phyloP scores from a whole-genome alignment of 2,329 filamentous ascomycete species.

The Davidsoniella neocaledoniae region DNA sequence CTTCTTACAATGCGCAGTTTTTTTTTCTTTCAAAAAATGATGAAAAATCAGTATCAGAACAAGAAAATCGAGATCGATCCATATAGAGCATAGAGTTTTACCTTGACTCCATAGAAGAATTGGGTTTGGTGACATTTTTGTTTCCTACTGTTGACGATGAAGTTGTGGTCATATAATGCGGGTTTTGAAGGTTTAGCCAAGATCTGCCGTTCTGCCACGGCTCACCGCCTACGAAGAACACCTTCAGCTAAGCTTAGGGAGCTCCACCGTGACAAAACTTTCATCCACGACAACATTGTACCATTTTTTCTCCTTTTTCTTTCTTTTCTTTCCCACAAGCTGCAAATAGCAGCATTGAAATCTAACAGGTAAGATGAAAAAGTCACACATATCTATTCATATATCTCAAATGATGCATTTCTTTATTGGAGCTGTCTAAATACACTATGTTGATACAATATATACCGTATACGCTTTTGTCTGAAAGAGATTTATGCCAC shows the following conservation, averaged over 20 bases:
- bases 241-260: background rate
- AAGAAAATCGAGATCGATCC: too few relatives aligned
- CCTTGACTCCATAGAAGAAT: too few relatives aligned
- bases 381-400: background rate
- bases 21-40: too few relatives aligned
- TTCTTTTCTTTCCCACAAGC: background rate
- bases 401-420: slow-evolving; percentile 13
- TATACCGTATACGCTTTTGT: slow-evolving; percentile 38
- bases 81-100: too few relatives aligned
- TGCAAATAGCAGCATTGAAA: background rate
- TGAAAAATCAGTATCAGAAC: too few relatives aligned
- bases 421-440: slow-evolving; percentile 66
- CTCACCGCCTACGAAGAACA: slow-evolving; percentile 1
- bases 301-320: background rate
- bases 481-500: slow-evolving; percentile 18
- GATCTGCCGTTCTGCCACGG: background rate
- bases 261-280: slow-evolving; percentile 6
- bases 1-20: too few relatives aligned
- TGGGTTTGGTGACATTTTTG: too few relatives aligned
- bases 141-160: too few relatives aligned
- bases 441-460: slow-evolving; percentile 42
- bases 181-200: too few relatives aligned
- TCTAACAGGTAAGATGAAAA: background rate
- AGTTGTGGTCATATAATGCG: too few relatives aligned
- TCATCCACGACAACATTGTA: background rate